Base-by-base conservation (phyloP, 306 rosid species). In the Biancaea sappan region DNA sequence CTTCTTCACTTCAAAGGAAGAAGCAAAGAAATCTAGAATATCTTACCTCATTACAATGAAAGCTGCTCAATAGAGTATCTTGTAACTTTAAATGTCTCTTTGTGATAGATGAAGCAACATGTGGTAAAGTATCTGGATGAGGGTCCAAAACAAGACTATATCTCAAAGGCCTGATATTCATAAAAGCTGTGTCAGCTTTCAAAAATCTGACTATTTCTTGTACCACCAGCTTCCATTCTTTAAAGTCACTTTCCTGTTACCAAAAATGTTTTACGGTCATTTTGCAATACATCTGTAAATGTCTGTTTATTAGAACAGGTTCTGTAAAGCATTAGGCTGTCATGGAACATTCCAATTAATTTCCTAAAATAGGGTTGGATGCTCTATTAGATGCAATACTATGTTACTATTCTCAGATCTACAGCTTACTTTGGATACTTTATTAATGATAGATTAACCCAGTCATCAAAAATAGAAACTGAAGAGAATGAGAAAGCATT, bases 161-260 rank as follows among this genome's bases (percentile, higher is more conserved):
- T 68, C 98, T 87, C 82, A 92, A 82, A 43, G 98, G 97, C 85
- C 97, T 91, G 82, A 90, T 65, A 77, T 91, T 91, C 93, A 88
- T 84, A 80, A 90, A 91, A 71, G 81, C 77, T 15, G 96, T 73
- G 75, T 94, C 96, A 72, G 84, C 91, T 80, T 90, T 94, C 82
- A 90, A 83, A 81, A 94, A 94, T 81, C 88, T 86, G 85, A 82
- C 85, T 66, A 87, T 82, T 87, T 94, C 98, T 78, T 90, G 92
- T 81, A 91, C 85, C 84, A 91, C 98, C 86, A 87, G 81, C 89
- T 90, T 94, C 97, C 97, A 94, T 77, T 94, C 98, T 73, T 83
- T 94, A 80, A 91, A 91, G 77, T 94, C 96, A 69, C 87, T 83
- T 66, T 91, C 98, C 94, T 90, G 90, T 61, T 71, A 81, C 82